These are phyloP conservation scores for Chytriomyces confervae DNA, from an alignment of 192 early-diverging fungal species.

Conservation along the genomic window DNA sequence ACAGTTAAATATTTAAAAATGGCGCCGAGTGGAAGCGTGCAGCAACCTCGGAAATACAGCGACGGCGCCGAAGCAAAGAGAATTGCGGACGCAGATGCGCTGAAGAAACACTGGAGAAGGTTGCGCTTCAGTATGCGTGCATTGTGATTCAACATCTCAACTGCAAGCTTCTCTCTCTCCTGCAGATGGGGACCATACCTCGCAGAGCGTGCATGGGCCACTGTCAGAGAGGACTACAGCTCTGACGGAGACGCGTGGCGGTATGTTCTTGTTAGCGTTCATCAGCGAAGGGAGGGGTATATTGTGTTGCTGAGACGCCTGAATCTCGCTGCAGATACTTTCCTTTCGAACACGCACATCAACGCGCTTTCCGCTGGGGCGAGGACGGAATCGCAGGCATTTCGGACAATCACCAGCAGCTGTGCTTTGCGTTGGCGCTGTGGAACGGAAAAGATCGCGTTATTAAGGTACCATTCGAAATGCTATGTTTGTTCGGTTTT, in stretches of 20 bases:
- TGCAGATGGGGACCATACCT: conserved; percentile 31
- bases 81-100: conserved; percentile 22
- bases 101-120: conserved; percentile 43
- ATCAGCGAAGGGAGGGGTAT: neutral
- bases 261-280: neutral
- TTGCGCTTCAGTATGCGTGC: neutral
- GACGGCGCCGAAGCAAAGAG: conserved; percentile 17
- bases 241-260: conserved; percentile 40
- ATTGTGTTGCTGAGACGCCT: neutral
- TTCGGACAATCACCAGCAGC: conserved; percentile 40
- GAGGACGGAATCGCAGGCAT: conserved; percentile 45
- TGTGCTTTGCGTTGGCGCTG: conserved; percentile 39
- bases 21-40: too few relatives aligned
- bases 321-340: conserved; percentile 4
- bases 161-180: conserved; percentile 4
- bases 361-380: conserved; percentile 26
- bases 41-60: neutral
- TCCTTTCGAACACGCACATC: conserved; percentile 30
- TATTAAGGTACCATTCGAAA: conserved; percentile 16
- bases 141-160: neutral
- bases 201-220: conserved; percentile 43
- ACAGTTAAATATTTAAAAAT: too few relatives aligned
- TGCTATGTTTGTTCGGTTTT: neutral
- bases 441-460: conserved; percentile 45
- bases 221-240: conserved; percentile 45